phyloP scores from a whole-genome alignment of 768 basidiomycete species.

The Auricularia heimuer region DNA sequence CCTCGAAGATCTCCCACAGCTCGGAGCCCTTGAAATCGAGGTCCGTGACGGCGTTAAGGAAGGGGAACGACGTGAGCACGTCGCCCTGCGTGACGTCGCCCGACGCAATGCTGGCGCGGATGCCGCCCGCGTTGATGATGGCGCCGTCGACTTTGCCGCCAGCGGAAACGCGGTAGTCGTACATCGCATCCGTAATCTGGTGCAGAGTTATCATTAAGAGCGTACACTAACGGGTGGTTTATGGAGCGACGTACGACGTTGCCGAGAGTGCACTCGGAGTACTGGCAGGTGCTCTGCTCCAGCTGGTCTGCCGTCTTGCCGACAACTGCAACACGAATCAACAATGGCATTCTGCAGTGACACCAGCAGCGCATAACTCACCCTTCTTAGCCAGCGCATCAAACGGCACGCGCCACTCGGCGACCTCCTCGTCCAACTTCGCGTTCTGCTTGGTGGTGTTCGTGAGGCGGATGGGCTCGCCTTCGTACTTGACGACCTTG shows the following conservation, averaged over 20 bases:
- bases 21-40: constrained; percentile 30
- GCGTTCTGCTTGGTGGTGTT: constrained; percentile 28
- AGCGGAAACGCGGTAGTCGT: constrained; percentile 23
- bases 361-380: no score
- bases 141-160: constrained; percentile 22
- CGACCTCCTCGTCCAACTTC: constrained; percentile 28
- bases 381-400: constrained; percentile 20
- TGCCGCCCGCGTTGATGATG: constrained; percentile 34
- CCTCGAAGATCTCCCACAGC: constrained; percentile 35
- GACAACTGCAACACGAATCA: constrained; percentile 17
- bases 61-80: constrained; percentile 34
- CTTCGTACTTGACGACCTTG: constrained; percentile 31
- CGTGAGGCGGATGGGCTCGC: constrained; percentile 34
- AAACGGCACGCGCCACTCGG: constrained; percentile 32
- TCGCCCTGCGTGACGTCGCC: constrained; percentile 33
- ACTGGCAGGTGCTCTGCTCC: constrained; percentile 31
- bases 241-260: constrained; percentile 16
- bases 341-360: no score
- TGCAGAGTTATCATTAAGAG: no score
- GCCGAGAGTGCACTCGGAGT: constrained; percentile 34
- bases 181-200: constrained; percentile 30
- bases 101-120: constrained; percentile 30
- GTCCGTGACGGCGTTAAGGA: constrained; percentile 32
- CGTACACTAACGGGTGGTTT: no score
- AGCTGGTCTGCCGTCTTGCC: constrained; percentile 28